Evolutionary conservation across 176 grass and related monocot genomes (phyloP).

Genomic region (Canna indica): DNA sequence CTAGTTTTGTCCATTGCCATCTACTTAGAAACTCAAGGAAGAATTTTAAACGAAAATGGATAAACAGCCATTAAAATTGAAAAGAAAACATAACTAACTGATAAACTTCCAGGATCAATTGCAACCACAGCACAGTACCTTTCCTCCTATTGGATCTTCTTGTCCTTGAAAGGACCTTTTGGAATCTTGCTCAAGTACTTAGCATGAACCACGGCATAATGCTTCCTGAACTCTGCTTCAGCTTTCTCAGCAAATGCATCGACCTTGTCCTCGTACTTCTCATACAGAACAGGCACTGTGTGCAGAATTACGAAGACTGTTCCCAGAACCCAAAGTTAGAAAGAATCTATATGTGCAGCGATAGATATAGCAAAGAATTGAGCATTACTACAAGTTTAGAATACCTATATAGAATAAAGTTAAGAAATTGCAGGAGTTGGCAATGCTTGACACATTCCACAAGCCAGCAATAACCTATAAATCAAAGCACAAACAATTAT

Average conservation of each 20-base stretch:
- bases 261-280: slow-evolving; percentile 83
- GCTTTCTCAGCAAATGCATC: slow-evolving; percentile 74
- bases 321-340: not conserved
- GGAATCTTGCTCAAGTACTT: slow-evolving; percentile 90
- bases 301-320: slow-evolving; percentile 76
- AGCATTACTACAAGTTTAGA: not conserved
- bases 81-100: not conserved
- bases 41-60: not conserved
- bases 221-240: slow-evolving; percentile 54
- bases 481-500: not conserved
- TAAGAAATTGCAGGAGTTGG: slow-evolving; percentile 80
- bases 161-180: slow-evolving; percentile 47
- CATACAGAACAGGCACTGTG: slow-evolving; percentile 78
- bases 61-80: not conserved
- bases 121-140: not conserved
- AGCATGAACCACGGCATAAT: slow-evolving; percentile 58
- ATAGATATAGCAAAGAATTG: not conserved
- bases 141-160: slow-evolving; percentile 36
- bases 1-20: not conserved
- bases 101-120: not conserved
- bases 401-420: slow-evolving; percentile 85
- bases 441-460: slow-evolving; percentile 65
- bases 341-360: not conserved
- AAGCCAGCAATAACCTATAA: slow-evolving; percentile 68
- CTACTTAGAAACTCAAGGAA: not conserved